phyloP scores from a whole-genome alignment of 768 basidiomycete genomes.

The Tricholoma bakamatsutake region DNA sequence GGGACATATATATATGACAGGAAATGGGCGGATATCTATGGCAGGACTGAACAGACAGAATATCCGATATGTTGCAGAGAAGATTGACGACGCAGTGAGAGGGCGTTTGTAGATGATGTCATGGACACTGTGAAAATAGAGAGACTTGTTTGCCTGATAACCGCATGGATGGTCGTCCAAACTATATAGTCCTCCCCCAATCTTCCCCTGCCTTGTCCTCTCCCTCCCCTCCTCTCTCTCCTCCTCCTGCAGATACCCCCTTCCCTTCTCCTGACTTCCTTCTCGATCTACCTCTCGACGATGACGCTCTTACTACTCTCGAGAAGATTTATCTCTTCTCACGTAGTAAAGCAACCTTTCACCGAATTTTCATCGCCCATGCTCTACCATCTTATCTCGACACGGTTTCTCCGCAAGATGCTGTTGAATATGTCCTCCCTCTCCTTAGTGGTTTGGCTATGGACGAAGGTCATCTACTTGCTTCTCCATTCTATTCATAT shows the following conservation, averaged over 20 bases:
- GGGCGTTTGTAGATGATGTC: conserved; percentile 30
- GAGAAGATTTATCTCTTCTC: conserved; percentile 92
- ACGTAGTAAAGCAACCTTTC: conserved; percentile 58
- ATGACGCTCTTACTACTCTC: conserved; percentile 75
- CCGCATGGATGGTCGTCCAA: conserved; percentile 9
- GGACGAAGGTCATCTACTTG: conserved; percentile 59
- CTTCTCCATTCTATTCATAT: conserved; percentile 4
- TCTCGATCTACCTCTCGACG: conserved; percentile 50
- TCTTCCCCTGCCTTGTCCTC: conserved; percentile 26
- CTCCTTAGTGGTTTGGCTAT: conserved; percentile 81
- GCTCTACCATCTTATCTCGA: conserved; percentile 74
- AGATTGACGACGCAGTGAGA: conserved; percentile 58
- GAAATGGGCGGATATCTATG: conserved; percentile 91
- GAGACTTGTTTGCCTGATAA: neutral
- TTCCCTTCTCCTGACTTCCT: conserved; percentile 31
- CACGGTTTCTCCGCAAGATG: conserved; percentile 78
- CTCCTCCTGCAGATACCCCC: conserved; percentile 26
- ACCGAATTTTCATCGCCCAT: conserved; percentile 77
- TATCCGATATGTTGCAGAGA: conserved; percentile 67
- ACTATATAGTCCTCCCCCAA: conserved; percentile 20
- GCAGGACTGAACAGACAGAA: conserved; percentile 83
- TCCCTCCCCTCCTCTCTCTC: conserved; percentile 23
- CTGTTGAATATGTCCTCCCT: conserved; percentile 89
- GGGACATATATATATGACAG: conserved; percentile 81
- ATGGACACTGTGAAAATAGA: conserved; percentile 2